Conservation (phyloP, 257 asterid species). For the Linaria vulgaris region DNA sequence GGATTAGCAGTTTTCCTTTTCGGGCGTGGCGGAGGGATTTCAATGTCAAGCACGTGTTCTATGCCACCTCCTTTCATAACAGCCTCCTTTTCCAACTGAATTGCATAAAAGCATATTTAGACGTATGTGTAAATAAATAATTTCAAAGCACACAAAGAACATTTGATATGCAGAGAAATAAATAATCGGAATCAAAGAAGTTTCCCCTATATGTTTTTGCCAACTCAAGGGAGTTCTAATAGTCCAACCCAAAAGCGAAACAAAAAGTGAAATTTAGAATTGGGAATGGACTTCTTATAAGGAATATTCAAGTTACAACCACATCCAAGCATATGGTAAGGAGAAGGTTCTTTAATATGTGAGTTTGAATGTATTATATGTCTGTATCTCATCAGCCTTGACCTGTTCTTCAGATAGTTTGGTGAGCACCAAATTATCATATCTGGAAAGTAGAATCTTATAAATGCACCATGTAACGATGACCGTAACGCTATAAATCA, state of each 20-base stretch:
- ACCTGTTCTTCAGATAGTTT: too few species aligned
- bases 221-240: conserved; percentile 9
- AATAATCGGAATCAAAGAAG: conserved; percentile 12
- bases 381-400: too few species aligned
- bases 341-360: too few species aligned
- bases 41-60: conserved; percentile 79
- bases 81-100: conserved; percentile 96
- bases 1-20: conserved; percentile 94
- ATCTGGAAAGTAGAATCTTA: too few species aligned
- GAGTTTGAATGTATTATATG: too few species aligned
- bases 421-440: too few species aligned
- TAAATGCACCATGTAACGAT: too few species aligned
- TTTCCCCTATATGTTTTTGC: conserved; percentile 4
- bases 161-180: conserved; percentile 19
- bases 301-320: too few species aligned
- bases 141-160: conserved; percentile 12
- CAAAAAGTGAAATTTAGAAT: neutral
- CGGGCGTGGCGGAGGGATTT: conserved; percentile 98
- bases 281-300: neutral
- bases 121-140: conserved; percentile 10
- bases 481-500: too few species aligned
- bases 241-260: neutral
- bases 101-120: conserved; percentile 26
- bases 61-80: conserved; percentile 67
- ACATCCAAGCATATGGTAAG: too few species aligned